These are phyloP conservation scores for Gossypium anomalum DNA, from an alignment of 345 rosid species.

Conservation along the genomic window DNA sequence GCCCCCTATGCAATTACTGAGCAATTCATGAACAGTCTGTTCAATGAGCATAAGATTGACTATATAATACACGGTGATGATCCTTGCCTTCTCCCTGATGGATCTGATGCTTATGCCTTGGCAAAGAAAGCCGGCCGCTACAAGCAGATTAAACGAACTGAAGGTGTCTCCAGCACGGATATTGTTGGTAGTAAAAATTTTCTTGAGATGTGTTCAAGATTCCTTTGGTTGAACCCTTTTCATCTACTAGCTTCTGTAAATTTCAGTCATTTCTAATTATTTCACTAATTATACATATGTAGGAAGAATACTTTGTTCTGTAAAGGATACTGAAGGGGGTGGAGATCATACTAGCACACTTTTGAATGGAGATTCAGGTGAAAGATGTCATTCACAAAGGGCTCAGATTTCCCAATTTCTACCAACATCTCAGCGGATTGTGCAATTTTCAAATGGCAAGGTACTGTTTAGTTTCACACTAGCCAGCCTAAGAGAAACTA, in stretches of 20 bases:
- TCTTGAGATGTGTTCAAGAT: conserved; percentile 4
- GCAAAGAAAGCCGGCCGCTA: conserved; percentile 90
- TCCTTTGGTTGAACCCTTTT: background rate
- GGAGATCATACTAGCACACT: conserved; percentile 33
- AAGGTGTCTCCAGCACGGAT: conserved; percentile 99
- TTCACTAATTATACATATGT: conserved; percentile 13
- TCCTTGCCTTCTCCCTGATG: conserved; percentile 95
- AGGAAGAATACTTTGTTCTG: conserved; percentile 82
- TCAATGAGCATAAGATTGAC: conserved; percentile 79
- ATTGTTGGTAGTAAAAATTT: conserved; percentile 67
- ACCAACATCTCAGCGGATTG: conserved; percentile 87
- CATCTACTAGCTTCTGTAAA: background rate
- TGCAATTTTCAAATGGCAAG: conserved; percentile 93
- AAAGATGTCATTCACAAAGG: conserved; percentile 27
- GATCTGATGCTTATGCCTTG: conserved; percentile 86
- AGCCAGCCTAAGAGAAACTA: conserved; percentile 1
- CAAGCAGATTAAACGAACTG: conserved; percentile 97
- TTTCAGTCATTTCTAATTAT: background rate
- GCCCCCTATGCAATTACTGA: conserved; percentile 94
- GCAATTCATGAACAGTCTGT: conserved; percentile 75
- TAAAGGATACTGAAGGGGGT: conserved; percentile 35
- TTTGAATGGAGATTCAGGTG: conserved; percentile 24
- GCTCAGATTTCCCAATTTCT: conserved; percentile 69
- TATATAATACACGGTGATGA: conserved; percentile 94
- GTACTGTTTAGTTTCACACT: conserved; percentile 27